Evolutionary conservation across 176 grass and related monocot species (phyloP).

Genomic region (Phragmites australis): DNA sequence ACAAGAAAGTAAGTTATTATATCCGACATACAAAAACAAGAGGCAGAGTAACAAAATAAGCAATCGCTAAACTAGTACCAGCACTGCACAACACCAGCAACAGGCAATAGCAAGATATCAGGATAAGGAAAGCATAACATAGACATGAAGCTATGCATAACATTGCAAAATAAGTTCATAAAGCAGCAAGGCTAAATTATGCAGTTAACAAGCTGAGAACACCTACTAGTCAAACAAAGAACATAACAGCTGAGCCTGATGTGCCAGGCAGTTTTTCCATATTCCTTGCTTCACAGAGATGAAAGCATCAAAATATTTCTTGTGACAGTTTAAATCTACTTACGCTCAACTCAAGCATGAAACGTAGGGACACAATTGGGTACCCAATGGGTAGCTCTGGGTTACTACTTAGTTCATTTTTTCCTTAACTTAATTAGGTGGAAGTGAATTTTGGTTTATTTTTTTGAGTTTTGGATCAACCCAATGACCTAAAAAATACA

Average conservation of each 20-base stretch:
- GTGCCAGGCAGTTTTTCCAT: neutral
- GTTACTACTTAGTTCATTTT: no score
- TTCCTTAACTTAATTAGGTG: no score
- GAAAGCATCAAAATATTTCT: neutral
- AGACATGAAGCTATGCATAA: neutral
- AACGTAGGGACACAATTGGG: no score
- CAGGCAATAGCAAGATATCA: neutral
- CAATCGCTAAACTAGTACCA: neutral
- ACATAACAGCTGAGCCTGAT: neutral
- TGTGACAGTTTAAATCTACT: neutral
- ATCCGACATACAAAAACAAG: neutral
- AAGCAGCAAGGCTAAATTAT: neutral
- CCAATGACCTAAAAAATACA: no score
- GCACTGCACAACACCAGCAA: neutral
- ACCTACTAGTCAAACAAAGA: slow-evolving; percentile 17
- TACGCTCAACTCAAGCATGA: neutral
- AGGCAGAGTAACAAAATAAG: slow-evolving; percentile 19
- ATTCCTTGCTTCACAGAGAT: neutral
- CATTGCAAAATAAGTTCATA: neutral
- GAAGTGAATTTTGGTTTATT: no score
- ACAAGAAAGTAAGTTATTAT: neutral
- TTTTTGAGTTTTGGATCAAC: no score
- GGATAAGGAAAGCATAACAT: slow-evolving; percentile 9
- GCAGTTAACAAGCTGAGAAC: slow-evolving; percentile 2
- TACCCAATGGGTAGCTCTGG: no score